phyloP scores from a whole-genome alignment of 495 filamentous ascomycete genomes.

The Clohesyomyces aquaticus region DNA sequence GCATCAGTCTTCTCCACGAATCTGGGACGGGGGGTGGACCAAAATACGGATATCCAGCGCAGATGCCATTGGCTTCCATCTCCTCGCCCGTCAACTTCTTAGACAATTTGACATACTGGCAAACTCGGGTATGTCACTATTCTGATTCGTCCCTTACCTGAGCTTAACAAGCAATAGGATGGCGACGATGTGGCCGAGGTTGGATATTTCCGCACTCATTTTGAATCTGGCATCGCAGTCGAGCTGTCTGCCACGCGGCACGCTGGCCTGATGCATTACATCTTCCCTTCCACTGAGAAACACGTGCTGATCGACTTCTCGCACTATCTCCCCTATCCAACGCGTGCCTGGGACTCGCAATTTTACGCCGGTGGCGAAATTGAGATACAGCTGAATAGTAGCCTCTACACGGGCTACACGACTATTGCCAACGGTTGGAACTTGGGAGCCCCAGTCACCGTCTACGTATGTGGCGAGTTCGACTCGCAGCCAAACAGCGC shows the following conservation, averaged over 20 bases:
- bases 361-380: constrained; percentile 43
- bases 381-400: constrained; percentile 35
- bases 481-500: constrained; percentile 40
- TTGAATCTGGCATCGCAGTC: constrained; percentile 42
- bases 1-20: constrained; percentile 44
- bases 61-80: constrained; percentile 44
- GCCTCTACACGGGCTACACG: constrained; percentile 43
- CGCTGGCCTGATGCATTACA: constrained; percentile 43
- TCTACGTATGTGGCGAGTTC: constrained; percentile 47
- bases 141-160: constrained; percentile 44
- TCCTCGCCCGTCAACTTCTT: constrained; percentile 40
- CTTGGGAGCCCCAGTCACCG: constrained; percentile 46
- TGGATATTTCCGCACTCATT: constrained; percentile 43
- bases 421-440: constrained; percentile 41
- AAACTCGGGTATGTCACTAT: constrained; percentile 22
- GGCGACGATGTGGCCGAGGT: constrained; percentile 44
- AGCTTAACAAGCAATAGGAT: constrained; percentile 52
- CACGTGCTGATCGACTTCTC: constrained; percentile 45
- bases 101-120: constrained; percentile 48
- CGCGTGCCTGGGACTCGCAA: constrained; percentile 39
- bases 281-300: constrained; percentile 38
- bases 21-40: constrained; percentile 46
- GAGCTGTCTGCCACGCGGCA: constrained; percentile 42
- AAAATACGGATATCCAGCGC: constrained; percentile 47
- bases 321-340: constrained; percentile 49